Percentiles rank a stretch among this genome's conserved stretches.
These are phyloP conservation scores for Leccinum fuscescens DNA, from an alignment of 1,284 basidiomycete genomes.

Conservation along the genomic window DNA sequence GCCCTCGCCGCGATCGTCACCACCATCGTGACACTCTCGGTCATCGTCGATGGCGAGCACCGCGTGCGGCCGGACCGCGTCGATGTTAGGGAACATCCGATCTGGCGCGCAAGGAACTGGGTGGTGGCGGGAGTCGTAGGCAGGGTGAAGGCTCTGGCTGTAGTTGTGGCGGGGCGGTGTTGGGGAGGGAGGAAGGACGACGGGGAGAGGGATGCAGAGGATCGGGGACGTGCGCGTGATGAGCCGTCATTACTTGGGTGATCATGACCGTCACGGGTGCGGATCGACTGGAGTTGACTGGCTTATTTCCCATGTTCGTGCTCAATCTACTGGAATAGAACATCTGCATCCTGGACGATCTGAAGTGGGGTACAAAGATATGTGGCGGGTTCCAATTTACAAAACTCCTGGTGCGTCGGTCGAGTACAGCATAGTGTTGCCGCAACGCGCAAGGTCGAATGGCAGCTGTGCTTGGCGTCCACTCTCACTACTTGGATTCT, in stretches of 20 bases:
- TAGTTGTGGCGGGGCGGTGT: constrained; percentile 9
- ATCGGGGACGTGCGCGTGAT: not conserved
- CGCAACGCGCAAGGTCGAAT: not conserved
- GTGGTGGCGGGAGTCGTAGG: constrained; percentile 19
- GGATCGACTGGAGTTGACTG: no score
- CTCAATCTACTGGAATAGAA: constrained; percentile 8
- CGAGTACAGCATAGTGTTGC: no score
- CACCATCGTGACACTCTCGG: constrained; percentile 56
- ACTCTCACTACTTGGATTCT: no score
- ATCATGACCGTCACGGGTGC: no score
- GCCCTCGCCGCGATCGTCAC: constrained; percentile 66
- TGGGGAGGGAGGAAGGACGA: constrained; percentile 7
- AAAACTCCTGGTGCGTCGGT: not conserved
- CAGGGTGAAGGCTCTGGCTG: constrained; percentile 7
- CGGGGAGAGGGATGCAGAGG: not conserved
- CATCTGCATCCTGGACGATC: not conserved
- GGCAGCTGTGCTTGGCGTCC: not conserved
- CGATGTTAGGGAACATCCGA: constrained; percentile 45
- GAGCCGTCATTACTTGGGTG: no score
- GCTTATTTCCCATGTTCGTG: not conserved
- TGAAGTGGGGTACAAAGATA: not conserved
- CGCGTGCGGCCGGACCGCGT: constrained; percentile 71
- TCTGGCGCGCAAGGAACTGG: constrained; percentile 45
- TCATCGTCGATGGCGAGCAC: constrained; percentile 67
- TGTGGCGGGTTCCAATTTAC: not conserved